These are phyloP conservation scores for Discostella stelligera DNA, from an alignment of 352 stramenopile species.

Conservation along the genomic window DNA sequence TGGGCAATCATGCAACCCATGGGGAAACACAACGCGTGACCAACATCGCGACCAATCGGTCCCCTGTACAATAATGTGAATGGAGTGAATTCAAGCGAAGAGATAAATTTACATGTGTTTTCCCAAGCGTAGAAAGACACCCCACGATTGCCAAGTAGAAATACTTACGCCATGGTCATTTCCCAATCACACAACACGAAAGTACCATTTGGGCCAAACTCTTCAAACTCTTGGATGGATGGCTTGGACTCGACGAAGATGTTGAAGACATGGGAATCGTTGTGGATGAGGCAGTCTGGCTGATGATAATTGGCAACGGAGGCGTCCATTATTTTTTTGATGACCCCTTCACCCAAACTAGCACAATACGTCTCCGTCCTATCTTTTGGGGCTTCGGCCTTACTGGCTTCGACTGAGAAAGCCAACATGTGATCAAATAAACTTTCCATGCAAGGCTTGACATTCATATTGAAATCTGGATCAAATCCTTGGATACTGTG, in stretches of 20 bases:
- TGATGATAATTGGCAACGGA: conserved; percentile 24
- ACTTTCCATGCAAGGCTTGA: conserved; percentile 42
- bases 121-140: background rate
- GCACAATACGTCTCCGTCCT: conserved; percentile 20
- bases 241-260: conserved; percentile 62
- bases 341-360: conserved; percentile 16
- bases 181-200: conserved; percentile 62
- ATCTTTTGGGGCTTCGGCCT: conserved; percentile 20
- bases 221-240: conserved; percentile 30
- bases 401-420: background rate
- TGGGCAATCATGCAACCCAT: conserved; percentile 52
- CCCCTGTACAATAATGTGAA: conserved; percentile 24
- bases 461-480: conserved; percentile 40
- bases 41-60: conserved; percentile 54
- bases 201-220: conserved; percentile 55
- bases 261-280: conserved; percentile 62
- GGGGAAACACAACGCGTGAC: conserved; percentile 46
- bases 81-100: background rate
- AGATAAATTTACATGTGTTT: background rate
- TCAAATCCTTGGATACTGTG: conserved; percentile 51
- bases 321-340: conserved; percentile 20
- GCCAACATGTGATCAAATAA: conserved; percentile 26
- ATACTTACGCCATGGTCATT: conserved; percentile 45
- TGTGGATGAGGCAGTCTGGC: conserved; percentile 50
- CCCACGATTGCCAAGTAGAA: background rate